Evolutionary conservation across 805 yeast genomes (phyloP).

Genomic region (Komagataella populi): DNA sequence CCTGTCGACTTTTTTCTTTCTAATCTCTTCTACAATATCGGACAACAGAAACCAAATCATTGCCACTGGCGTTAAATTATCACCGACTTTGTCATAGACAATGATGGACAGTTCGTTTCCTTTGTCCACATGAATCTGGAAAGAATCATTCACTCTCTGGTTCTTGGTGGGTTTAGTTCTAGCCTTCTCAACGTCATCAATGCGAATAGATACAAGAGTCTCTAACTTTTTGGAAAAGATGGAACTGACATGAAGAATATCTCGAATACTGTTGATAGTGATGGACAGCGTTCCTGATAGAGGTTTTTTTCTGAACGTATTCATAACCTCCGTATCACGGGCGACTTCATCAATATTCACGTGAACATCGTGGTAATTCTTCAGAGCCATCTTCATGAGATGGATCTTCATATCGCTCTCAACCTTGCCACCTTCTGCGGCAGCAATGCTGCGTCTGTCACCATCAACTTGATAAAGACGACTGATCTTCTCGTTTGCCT

Average conservation of each 20-base stretch:
- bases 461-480: conserved; percentile 84
- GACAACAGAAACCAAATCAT: conserved; percentile 82
- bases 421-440: conserved; percentile 76
- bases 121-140: conserved; percentile 68
- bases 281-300: conserved; percentile 69
- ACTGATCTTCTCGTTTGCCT: conserved; percentile 82
- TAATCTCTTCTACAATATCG: conserved; percentile 88
- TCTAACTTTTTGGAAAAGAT: conserved; percentile 71
- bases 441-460: conserved; percentile 71
- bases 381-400: conserved; percentile 68
- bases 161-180: conserved; percentile 62
- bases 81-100: conserved; percentile 69
- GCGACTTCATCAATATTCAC: conserved; percentile 56
- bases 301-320: conserved; percentile 70
- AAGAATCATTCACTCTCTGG: conserved; percentile 77
- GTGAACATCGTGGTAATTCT: conserved; percentile 82
- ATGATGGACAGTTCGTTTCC: conserved; percentile 88
- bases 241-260: conserved; percentile 85
- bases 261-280: conserved; percentile 65
- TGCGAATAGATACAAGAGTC: conserved; percentile 59
- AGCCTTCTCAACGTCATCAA: conserved; percentile 80
- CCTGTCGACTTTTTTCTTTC: conserved; percentile 75
- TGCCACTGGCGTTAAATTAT: conserved; percentile 71
- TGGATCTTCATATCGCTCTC: conserved; percentile 83
- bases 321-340: conserved; percentile 50